phyloP scores from a whole-genome alignment of 257 asterid genomes.

The Plantago major region DNA sequence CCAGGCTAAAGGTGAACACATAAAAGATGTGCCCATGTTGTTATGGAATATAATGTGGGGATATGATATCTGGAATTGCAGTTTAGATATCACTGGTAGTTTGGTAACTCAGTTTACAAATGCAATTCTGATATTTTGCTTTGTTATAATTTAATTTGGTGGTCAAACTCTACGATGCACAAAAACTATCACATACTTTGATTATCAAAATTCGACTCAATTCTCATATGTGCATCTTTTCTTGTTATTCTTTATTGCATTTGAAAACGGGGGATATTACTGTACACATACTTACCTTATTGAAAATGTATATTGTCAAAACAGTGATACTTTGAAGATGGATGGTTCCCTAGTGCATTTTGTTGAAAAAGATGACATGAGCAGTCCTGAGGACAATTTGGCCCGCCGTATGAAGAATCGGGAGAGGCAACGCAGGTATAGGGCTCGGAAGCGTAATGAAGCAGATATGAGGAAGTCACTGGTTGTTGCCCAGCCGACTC shows the following conservation, averaged over 20 bases:
- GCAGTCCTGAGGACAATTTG: constrained; percentile 43
- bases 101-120: no score
- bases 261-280: background rate
- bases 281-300: constrained; percentile 1
- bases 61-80: no score
- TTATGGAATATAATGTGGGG: no score
- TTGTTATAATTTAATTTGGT: no score
- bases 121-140: no score
- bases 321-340: constrained; percentile 26
- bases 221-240: background rate
- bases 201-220: no score
- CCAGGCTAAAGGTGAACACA: no score
- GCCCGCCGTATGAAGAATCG: constrained; percentile 78
- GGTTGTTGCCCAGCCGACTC: constrained; percentile 30
- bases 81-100: no score
- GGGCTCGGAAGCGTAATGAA: constrained; percentile 84
- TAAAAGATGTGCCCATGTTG: no score
- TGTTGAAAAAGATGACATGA: constrained; percentile 34
- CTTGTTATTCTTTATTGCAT: background rate
- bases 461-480: constrained; percentile 43
- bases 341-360: constrained; percentile 42
- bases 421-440: constrained; percentile 86
- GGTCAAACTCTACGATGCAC: background rate
- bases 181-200: background rate
- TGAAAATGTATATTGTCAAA: constrained; percentile 14